Percentiles rank a stretch among this genome's conserved stretches.
phyloP scores from a whole-genome alignment of 441 rosid species.

The Croton setiger region DNA sequence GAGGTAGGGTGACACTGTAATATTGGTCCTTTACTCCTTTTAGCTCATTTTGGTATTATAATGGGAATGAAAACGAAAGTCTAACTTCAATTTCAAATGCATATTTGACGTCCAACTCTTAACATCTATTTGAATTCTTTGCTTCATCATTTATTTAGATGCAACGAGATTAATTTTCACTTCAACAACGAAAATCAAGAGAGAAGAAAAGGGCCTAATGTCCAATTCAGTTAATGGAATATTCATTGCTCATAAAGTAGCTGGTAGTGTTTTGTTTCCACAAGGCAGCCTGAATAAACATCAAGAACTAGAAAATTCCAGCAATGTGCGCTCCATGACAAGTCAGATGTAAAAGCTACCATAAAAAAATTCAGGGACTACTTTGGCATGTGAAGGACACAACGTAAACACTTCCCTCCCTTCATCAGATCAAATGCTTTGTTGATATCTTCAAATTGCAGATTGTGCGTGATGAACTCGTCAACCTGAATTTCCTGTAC shows the following conservation, averaged over 20 bases:
- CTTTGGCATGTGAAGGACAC: slow-evolving; percentile 72
- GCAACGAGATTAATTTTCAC: too few species aligned
- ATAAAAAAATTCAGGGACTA: slow-evolving; percentile 15
- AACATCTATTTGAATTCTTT: too few species aligned
- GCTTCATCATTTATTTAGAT: too few species aligned
- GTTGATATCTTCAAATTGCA: slow-evolving; percentile 73
- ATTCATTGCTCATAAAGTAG: background rate
- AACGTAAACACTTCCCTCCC: slow-evolving; percentile 78
- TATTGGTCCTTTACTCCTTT: too few species aligned
- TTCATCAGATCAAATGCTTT: slow-evolving; percentile 76
- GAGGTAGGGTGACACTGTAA: too few species aligned
- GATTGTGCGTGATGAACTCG: slow-evolving; percentile 69
- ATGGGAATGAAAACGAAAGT: too few species aligned
- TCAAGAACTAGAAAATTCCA: background rate
- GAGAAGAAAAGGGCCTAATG: background rate
- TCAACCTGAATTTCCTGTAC: slow-evolving; percentile 75
- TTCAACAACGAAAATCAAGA: too few species aligned
- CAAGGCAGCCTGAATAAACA: background rate
- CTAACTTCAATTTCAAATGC: too few species aligned
- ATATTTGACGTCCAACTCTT: too few species aligned
- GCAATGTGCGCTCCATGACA: background rate
- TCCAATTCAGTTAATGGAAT: background rate
- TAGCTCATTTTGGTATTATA: too few species aligned
- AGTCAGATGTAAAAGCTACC: background rate
- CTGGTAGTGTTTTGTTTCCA: too few species aligned